Percentiles rank a stretch among this genome's conserved stretches.
These are phyloP conservation scores for Pezizomycotina sp. DNA, from an alignment of 2,329 filamentous ascomycete species.

Conservation along the genomic window DNA sequence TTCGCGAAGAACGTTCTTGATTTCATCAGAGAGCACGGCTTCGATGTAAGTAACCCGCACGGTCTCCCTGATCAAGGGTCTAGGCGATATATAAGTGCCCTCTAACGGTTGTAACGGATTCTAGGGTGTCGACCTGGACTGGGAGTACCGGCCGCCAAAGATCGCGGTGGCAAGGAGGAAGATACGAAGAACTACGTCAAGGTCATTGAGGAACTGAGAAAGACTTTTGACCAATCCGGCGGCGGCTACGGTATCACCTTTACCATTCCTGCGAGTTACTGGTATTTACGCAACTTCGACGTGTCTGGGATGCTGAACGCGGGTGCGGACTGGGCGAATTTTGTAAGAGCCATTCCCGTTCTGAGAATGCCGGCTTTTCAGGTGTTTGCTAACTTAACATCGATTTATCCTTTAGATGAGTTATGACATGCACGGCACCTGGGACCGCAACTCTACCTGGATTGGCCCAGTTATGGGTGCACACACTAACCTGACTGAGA, in stretches of 20 bases:
- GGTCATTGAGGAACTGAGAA: constrained; percentile 5
- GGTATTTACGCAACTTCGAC: constrained; percentile 19
- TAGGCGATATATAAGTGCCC: too few relatives aligned
- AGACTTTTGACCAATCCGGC: background rate
- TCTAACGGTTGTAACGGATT: background rate
- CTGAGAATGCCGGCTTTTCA: too few relatives aligned
- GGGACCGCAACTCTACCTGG: constrained; percentile 12
- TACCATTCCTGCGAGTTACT: constrained; percentile 17
- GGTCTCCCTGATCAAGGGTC: too few relatives aligned
- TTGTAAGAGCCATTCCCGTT: constrained; percentile 3
- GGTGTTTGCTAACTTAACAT: background rate
- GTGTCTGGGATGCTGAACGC: constrained; percentile 1
- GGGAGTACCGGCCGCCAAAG: constrained; percentile 20
- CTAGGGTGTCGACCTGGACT: constrained; percentile 11
- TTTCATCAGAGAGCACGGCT: constrained; percentile 2
- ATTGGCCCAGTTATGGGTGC: constrained; percentile 9
- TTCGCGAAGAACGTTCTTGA: background rate
- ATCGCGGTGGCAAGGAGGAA: constrained; percentile 12
- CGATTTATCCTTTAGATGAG: constrained; percentile 5
- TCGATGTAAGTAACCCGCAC: constrained; percentile 4
- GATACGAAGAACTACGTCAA: constrained; percentile 11
- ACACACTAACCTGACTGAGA: constrained; percentile 22
- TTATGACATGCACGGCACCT: constrained; percentile 19
- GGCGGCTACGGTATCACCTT: constrained; percentile 11
- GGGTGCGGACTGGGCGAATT: constrained; percentile 10